A percentile compares a stretch with the other conserved stretches of the same genome.
These are phyloP conservation scores for Leptodermis oblonga DNA, from an alignment of 257 asterid species.

Conservation along the genomic window DNA sequence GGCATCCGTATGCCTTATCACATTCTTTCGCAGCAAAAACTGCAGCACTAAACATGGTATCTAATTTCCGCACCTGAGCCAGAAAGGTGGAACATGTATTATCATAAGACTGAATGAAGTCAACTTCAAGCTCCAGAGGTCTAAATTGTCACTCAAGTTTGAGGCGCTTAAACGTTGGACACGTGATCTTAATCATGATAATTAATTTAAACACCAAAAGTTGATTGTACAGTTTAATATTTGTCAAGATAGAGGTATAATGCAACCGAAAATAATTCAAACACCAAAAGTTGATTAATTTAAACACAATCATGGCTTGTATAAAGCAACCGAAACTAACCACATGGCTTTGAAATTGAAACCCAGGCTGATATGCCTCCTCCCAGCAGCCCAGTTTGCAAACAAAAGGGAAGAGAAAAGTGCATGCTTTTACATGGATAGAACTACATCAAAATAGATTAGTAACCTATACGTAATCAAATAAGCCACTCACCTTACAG, in stretches of 20 bases:
- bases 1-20: slow-evolving; percentile 58
- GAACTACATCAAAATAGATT: not conserved
- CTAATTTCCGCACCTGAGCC: slow-evolving; percentile 65
- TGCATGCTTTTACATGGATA: not conserved
- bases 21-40: slow-evolving; percentile 58
- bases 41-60: slow-evolving; percentile 62
- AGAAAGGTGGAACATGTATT: slow-evolving; percentile 15
- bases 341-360: not conserved
- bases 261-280: not conserved
- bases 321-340: too few relatives aligned
- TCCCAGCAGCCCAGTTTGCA: too few relatives aligned
- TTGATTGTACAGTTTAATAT: not conserved
- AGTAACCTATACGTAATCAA: not conserved
- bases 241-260: not conserved
- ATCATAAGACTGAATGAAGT: slow-evolving; percentile 5
- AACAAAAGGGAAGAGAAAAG: not conserved
- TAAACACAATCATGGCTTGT: too few relatives aligned
- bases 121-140: slow-evolving; percentile 6
- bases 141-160: not conserved
- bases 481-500: slow-evolving; percentile 61
- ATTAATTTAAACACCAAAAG: not conserved
- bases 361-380: not conserved
- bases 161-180: not conserved
- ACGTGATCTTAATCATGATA: not conserved
- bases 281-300: too few relatives aligned